Conservation (phyloP, 2,329 filamentous ascomycete genomes). For the Ascochyta fabae region DNA sequence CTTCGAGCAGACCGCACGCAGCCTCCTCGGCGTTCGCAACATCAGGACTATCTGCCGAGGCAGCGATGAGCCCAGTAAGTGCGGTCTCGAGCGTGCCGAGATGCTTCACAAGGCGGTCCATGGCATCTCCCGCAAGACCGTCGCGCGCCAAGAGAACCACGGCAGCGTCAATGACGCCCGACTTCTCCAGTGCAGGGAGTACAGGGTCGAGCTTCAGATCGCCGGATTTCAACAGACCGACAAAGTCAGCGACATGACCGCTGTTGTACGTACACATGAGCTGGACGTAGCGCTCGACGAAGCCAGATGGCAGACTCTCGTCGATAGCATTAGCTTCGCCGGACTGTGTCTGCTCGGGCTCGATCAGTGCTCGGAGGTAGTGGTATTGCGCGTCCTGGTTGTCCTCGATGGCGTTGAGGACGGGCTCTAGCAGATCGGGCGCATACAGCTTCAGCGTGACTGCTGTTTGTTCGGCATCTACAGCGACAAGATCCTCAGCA, state of each 20-base stretch:
- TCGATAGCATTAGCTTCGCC: slow-evolving; percentile 15
- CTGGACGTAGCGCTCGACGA: slow-evolving; percentile 84
- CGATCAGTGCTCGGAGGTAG: slow-evolving; percentile 80
- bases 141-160: slow-evolving; percentile 90
- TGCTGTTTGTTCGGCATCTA: slow-evolving; percentile 71
- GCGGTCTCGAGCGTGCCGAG: slow-evolving; percentile 80
- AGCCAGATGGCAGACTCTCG: slow-evolving; percentile 56
- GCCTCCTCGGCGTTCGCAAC: slow-evolving; percentile 67
- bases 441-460: slow-evolving; percentile 67
- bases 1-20: slow-evolving; percentile 74
- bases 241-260: slow-evolving; percentile 82
- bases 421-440: slow-evolving; percentile 68
- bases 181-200: slow-evolving; percentile 85
- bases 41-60: slow-evolving; percentile 63
- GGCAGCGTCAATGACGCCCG: slow-evolving; percentile 88
- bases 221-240: slow-evolving; percentile 75
- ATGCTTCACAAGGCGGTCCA: slow-evolving; percentile 84
- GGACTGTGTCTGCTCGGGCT: slow-evolving; percentile 56
- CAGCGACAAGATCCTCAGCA: slow-evolving; percentile 68
- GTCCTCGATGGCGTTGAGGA: slow-evolving; percentile 68
- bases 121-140: slow-evolving; percentile 80
- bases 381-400: slow-evolving; percentile 71
- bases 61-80: slow-evolving; percentile 74
- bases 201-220: slow-evolving; percentile 81
- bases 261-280: slow-evolving; percentile 90